Conservation (phyloP, 495 filamentous ascomycete species). For the Acidomyces sp. region DNA sequence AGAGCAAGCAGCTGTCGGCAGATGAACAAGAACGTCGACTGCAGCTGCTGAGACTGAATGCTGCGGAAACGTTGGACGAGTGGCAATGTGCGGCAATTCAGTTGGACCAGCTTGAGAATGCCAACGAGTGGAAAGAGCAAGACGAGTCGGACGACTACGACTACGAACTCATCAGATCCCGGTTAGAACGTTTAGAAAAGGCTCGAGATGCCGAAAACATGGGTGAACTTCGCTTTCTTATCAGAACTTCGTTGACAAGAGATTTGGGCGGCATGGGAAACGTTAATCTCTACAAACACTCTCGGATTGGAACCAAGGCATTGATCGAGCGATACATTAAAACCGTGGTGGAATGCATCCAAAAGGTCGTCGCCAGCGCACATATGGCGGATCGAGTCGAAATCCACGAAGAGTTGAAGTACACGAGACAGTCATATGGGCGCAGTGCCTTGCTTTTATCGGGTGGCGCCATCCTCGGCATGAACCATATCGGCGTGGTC, state of each 20-base stretch:
- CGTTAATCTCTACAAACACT: conserved; percentile 67
- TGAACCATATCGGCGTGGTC: conserved; percentile 92
- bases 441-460: conserved; percentile 76
- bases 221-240: conserved; percentile 59
- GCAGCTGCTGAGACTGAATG: conserved; percentile 4
- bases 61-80: conserved; percentile 25
- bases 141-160: conserved; percentile 56
- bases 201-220: conserved; percentile 65
- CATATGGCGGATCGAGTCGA: conserved; percentile 47
- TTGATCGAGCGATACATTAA: conserved; percentile 80
- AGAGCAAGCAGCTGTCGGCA: background rate
- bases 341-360: conserved; percentile 58
- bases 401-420: conserved; percentile 61
- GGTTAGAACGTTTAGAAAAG: conserved; percentile 59
- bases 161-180: conserved; percentile 48
- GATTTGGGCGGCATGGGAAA: conserved; percentile 79
- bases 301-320: conserved; percentile 72
- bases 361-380: conserved; percentile 50
- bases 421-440: conserved; percentile 74
- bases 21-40: background rate
- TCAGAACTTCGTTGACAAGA: conserved; percentile 69
- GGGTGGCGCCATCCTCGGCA: conserved; percentile 86
- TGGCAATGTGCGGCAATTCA: conserved; percentile 50
- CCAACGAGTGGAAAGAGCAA: conserved; percentile 68
- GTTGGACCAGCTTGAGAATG: conserved; percentile 67